Base-by-base conservation (phyloP, 1,139 yeast genomes). In the Diutina scorzettiae region DNA sequence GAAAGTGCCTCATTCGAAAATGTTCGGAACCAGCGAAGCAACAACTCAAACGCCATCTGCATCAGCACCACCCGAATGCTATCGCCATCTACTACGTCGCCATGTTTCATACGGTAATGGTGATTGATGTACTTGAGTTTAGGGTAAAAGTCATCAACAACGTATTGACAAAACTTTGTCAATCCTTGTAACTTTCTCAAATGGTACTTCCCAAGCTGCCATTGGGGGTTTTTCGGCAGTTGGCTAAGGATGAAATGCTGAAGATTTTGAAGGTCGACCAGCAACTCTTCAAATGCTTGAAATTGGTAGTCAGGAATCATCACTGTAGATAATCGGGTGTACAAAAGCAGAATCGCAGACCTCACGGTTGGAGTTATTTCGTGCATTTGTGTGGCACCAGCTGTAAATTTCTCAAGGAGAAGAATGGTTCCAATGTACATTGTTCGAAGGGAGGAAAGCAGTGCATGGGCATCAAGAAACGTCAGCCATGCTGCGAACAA, bases 401-500 rank as follows among this genome's bases (percentile, higher is more conserved):
- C 25, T 2, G 28, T 19, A 14, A 20, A 19, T 7, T 34, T 21
- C 6, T 18, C 14, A 11, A 16, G 28, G 17, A 34, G 23, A 5
- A 34, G 19, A 3, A 34, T 23, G 28, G 39, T 34, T 9, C 39
- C 39, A 11, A 14, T 23, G 12, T 34, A 34, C 39, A 34, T 34
- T 12, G 39, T 34, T 3, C 20, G n/a, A 1, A 34, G n/a, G 9
- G 25, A 14, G 2, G 21, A 28, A 14, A 20, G 17, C 29, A 20
- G 39, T 4, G 39, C 17, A 16, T 34, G 39, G 1, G 39, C 27
- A 8, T 34, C 18, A 3, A 34, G 20, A 23, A 34, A 34, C 39
- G 39, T 34, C 39, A 34, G 39, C 39, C 39, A 34, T n/a, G 28
- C 39, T 4, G 39, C 39, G 11, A n/a, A 34, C 5, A 34, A 16